A percentile compares a stretch with the other conserved stretches of the same genome.
These are phyloP conservation scores for Podospora comata DNA, from an alignment of 495 filamentous ascomycete species.

Conservation along the genomic window DNA sequence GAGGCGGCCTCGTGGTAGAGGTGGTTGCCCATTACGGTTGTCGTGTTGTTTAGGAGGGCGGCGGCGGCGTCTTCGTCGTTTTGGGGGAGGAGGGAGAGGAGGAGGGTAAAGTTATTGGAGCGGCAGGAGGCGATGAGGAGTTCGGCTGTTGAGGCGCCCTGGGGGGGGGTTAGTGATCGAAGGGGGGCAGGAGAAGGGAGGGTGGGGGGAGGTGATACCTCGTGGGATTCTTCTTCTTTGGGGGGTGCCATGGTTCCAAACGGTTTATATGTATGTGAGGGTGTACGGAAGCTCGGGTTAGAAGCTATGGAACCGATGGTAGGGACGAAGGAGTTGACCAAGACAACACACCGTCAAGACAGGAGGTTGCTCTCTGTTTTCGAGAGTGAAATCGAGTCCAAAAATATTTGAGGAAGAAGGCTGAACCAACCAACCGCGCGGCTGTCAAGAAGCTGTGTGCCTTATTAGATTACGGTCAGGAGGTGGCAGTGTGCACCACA, in stretches of 20 bases:
- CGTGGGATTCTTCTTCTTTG: constrained; percentile 7
- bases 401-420: not conserved
- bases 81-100: constrained; percentile 55
- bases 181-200: not conserved
- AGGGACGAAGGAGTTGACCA: not conserved
- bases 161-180: not conserved
- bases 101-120: constrained; percentile 82
- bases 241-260: not conserved
- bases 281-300: not conserved
- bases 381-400: not conserved
- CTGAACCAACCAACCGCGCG: not conserved
- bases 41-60: constrained; percentile 75
- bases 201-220: not conserved
- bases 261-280: not conserved
- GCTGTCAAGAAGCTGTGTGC: not conserved
- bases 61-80: constrained; percentile 51
- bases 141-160: constrained; percentile 86
- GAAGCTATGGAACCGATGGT: not conserved
- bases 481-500: constrained; percentile 6
- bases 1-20: constrained; percentile 85
- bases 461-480: not conserved
- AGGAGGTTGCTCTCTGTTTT: not conserved
- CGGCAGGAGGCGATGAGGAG: constrained; percentile 90
- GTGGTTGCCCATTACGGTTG: constrained; percentile 79
- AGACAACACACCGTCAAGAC: not conserved